Conservation (phyloP, 75 land plant genomes). For the Cupressus sempervirens region DNA sequence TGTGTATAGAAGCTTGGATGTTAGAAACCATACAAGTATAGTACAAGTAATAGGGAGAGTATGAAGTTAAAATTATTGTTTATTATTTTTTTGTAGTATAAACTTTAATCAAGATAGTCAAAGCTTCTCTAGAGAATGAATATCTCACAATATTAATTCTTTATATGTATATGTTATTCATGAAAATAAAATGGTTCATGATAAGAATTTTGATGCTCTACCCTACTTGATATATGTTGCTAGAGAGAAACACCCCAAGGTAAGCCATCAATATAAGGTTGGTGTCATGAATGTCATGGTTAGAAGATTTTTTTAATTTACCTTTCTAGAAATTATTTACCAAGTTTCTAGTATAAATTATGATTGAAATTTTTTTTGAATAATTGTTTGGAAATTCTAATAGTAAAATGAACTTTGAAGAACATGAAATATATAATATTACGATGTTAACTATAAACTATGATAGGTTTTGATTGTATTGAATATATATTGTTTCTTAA, state of each 20-base stretch:
- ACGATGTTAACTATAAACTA: too few species aligned
- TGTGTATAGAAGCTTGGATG: not conserved
- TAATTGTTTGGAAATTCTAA: not conserved
- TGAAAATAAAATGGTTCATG: too few species aligned
- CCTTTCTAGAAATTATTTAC: not conserved
- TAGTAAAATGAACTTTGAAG: not conserved
- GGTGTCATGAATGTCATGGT: slow-evolving; percentile 63
- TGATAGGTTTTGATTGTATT: not conserved
- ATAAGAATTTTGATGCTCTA: too few species aligned
- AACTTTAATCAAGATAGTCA: too few species aligned
- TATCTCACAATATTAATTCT: too few species aligned
- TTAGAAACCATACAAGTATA: not conserved
- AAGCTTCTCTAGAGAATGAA: too few species aligned
- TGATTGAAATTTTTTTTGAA: not conserved
- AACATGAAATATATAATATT: too few species aligned
- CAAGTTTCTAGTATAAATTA: too few species aligned
- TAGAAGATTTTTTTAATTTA: not conserved
- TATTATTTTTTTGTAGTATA: too few species aligned
- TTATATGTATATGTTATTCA: too few species aligned
- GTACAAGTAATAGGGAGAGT: not conserved
- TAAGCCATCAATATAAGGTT: slow-evolving; percentile 49
- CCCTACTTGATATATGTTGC: too few species aligned
- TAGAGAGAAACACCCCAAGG: slow-evolving; percentile 40
- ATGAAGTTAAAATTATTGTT: too few species aligned
- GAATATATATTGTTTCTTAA: not conserved